Evolutionary conservation across 208 protist species (phyloP), one percentile per base, ranked within the genome.

Genomic region (Acanthamoeba royreba): DNA sequence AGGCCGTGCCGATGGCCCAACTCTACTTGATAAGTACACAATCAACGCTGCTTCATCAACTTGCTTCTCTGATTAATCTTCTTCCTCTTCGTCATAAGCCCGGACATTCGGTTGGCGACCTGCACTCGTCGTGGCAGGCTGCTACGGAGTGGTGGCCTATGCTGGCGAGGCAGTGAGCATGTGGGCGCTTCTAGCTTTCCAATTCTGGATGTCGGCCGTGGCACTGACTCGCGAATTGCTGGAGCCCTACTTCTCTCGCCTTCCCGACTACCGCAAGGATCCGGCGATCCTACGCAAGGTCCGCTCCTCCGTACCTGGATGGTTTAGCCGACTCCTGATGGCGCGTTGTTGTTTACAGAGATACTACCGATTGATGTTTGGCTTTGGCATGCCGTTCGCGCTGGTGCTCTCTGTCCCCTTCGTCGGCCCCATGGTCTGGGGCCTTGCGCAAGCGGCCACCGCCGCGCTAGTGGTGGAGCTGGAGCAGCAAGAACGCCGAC

Each of bases 291-390:
- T 83, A 8, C 72, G 72, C 72, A 83, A 83, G 72, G 72, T 52
- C 1, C 66, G 15, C 7, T 46, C 1, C 0, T 5, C 28, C 66
- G 40, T 45, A 31, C 35, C 43, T 38, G n/a, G 8, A 5, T 77
- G 13, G 13, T 38, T 77, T 22, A 11, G 33, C 19, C 5, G 11
- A 45, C 43, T 1, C 0, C 72, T 45, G n/a, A n/a, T n/a, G n/a
- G n/a, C n/a, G 35, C 66, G 11, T 28, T 45, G 38, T 25, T 46
- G n/a, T 17, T 2, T 45, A 58, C 42, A 83, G 72, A 46, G 72
- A 15, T 83, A 83, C 72, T 83, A 83, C 22, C 72, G 72, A 2
- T 25, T 89, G 49, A 89, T 89, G 81, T 89, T 89, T 53, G 81
- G 81, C 3, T 89, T 89, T 25, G 81, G 81, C 2, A 35, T 89